Base-by-base conservation (phyloP, 1,284 basidiomycete species). In the Heterobasidion occidentale region DNA sequence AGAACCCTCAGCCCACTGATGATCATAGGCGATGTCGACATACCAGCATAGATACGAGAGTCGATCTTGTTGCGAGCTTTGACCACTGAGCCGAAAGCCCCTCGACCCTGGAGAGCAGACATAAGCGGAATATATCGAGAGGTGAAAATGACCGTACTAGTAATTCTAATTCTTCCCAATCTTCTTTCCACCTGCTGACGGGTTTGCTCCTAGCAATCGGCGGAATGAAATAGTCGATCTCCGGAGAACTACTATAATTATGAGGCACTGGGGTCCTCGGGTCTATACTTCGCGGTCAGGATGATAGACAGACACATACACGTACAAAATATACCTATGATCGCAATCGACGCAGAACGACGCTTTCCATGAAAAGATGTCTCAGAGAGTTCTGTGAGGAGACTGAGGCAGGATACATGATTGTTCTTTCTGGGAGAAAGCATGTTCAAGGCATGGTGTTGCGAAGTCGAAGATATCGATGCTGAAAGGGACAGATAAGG, bases 11-110 rank as follows among this genome's bases (percentile, higher is more conserved):
- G 27, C 6, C 27, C 27, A 27, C 27, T 27, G 3, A 5, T 27
- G 4, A 27, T 27, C 27, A 27, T 27, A 27, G 6, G 27, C 6
- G 27, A 5, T 5, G 6, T 5, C 27, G 6, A 71, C 74, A 15
- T 53, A 85, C 86, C 83, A 4, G 91, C 88, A 63, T 89, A 90
- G 55, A 86, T 84, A 36, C 82, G 75, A 36, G 69, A 77, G 68
- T 91, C 88, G 36, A 90, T 81, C 71, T 86, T 90, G 67, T 98
- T 95, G 54, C 87, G 77, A 1, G 94, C 94, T 69, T 98, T 98
- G 48, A 97, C 92, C 0, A 98, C 95, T 20, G 91, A 90, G 0
- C 94, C 94, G 68, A 95, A 98, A 0, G 90, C 94, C 1, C 94
- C 94, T 67, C 89, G 90, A 1, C 95, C 94, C 88, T 92, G 59